A percentile compares a stretch with the other conserved stretches of the same genome.
phyloP scores from a whole-genome alignment of 1,284 basidiomycete species.

The Abortiporus biennis region DNA sequence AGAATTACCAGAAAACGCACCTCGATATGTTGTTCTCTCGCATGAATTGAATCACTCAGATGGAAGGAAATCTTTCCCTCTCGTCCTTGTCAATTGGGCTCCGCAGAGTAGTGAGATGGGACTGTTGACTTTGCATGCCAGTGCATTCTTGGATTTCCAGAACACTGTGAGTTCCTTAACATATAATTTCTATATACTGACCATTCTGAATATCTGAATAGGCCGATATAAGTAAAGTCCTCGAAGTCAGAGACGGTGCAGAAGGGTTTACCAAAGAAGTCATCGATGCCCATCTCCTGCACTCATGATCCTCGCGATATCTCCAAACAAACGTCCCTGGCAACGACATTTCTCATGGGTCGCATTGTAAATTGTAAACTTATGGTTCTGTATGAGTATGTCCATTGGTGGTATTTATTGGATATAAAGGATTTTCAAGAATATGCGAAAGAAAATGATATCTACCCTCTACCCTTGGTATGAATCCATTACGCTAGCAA shows the following conservation, averaged over 20 bases:
- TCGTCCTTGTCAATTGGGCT: conserved; percentile 84
- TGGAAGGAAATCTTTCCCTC: conserved; percentile 80
- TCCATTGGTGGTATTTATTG: too few species aligned
- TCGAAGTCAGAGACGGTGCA: conserved; percentile 77
- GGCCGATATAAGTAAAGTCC: conserved; percentile 69
- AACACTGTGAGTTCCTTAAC: conserved; percentile 45
- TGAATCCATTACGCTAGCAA: conserved; percentile 54
- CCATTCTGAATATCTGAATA: conserved; percentile 21
- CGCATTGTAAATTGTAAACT: neutral
- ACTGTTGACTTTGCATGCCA: conserved; percentile 80
- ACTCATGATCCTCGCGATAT: conserved; percentile 2
- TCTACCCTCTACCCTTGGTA: conserved; percentile 26
- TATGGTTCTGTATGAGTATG: too few species aligned
- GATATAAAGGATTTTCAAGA: too few species aligned
- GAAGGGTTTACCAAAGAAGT: conserved; percentile 72
- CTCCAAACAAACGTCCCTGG: neutral
- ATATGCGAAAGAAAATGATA: neutral
- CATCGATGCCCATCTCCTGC: conserved; percentile 59
- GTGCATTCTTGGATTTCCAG: conserved; percentile 77
- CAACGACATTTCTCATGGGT: neutral
- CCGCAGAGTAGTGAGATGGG: conserved; percentile 71
- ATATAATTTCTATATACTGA: neutral
- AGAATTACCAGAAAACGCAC: conserved; percentile 90
- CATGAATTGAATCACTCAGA: conserved; percentile 81
- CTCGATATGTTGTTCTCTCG: conserved; percentile 82